Evolutionary conservation across 2,329 filamentous ascomycete genomes (phyloP).

Genomic region (Colletotrichum sidae): DNA sequence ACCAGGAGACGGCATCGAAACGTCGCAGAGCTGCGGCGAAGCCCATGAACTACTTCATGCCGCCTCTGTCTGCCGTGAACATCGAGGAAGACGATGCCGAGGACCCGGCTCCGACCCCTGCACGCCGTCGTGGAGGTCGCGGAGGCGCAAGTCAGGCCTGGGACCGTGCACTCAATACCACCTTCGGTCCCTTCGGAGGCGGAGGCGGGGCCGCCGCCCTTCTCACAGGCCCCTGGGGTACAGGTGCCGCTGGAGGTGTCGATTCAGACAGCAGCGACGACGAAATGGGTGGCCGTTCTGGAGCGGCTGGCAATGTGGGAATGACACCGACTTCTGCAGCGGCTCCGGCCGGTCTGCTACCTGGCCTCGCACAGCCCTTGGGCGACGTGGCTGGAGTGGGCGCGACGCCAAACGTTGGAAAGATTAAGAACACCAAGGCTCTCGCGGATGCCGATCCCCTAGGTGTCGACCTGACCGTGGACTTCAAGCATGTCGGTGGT

Average conservation of each 20-base stretch:
- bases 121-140: conserved; percentile 74
- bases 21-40: conserved; percentile 69
- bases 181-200: conserved; percentile 92
- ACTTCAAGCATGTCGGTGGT: conserved; percentile 94
- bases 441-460: conserved; percentile 94
- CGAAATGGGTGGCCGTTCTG: conserved; percentile 76
- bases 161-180: conserved; percentile 89
- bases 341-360: conserved; percentile 57
- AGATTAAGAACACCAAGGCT: conserved; percentile 91
- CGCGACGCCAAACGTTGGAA: conserved; percentile 84
- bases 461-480: conserved; percentile 91
- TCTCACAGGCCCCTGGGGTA: conserved; percentile 79
- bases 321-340: conserved; percentile 68
- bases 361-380: conserved; percentile 48
- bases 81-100: conserved; percentile 81
- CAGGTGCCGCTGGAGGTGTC: conserved; percentile 79
- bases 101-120: conserved; percentile 74
- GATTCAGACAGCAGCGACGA: conserved; percentile 99
- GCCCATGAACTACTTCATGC: conserved; percentile 87
- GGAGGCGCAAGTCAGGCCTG: conserved; percentile 69
- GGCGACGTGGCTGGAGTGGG: conserved; percentile 51
- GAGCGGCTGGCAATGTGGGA: conserved; percentile 63
- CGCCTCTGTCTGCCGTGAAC: conserved; percentile 70
- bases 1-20: conserved; percentile 65
- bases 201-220: conserved; percentile 76